phyloP scores from a whole-genome alignment of 352 stramenopile genomes.

The Phytophthora ramorum region DNA sequence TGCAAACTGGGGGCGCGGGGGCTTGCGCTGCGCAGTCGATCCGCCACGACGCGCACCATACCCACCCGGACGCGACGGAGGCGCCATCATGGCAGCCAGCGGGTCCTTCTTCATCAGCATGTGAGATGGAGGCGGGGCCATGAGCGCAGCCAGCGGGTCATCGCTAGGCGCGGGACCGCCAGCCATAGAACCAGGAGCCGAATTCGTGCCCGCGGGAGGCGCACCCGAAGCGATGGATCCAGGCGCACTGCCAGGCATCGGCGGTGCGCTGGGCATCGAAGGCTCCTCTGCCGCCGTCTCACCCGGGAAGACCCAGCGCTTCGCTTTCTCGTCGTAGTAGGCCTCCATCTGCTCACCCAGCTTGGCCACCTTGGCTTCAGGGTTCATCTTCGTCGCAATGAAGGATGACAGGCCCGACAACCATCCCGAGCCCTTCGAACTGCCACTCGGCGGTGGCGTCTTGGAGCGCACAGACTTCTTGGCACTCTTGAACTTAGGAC shows the following conservation, averaged over 20 bases:
- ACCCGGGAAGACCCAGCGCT: slow-evolving; percentile 90
- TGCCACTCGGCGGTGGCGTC: slow-evolving; percentile 78
- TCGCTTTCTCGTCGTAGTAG: slow-evolving; percentile 83
- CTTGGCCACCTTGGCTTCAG: slow-evolving; percentile 84
- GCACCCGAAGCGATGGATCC: slow-evolving; percentile 38
- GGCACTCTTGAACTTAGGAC: slow-evolving; percentile 65
- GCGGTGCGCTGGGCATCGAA: slow-evolving; percentile 70
- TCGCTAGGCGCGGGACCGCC: slow-evolving; percentile 42
- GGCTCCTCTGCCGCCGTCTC: slow-evolving; percentile 73
- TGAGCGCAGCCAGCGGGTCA: slow-evolving; percentile 81
- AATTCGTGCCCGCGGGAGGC: slow-evolving; percentile 56
- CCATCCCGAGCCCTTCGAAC: slow-evolving; percentile 67
- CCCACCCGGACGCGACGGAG: slow-evolving; percentile 46
- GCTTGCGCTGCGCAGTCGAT: slow-evolving; percentile 50
- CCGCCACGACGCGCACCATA: slow-evolving; percentile 38
- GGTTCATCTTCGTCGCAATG: slow-evolving; percentile 82
- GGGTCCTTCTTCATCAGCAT: slow-evolving; percentile 88
- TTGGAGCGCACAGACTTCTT: slow-evolving; percentile 79
- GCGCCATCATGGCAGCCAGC: slow-evolving; percentile 88
- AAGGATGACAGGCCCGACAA: slow-evolving; percentile 70
- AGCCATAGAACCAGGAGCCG: slow-evolving; percentile 72
- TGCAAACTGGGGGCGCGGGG: slow-evolving; percentile 83
- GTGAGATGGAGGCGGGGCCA: slow-evolving; percentile 77
- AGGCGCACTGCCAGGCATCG: slow-evolving; percentile 62
- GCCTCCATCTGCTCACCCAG: slow-evolving; percentile 81